These are phyloP conservation scores for Davidsoniella virescens DNA, from an alignment of 2,329 filamentous ascomycete genomes.

Conservation along the genomic window DNA sequence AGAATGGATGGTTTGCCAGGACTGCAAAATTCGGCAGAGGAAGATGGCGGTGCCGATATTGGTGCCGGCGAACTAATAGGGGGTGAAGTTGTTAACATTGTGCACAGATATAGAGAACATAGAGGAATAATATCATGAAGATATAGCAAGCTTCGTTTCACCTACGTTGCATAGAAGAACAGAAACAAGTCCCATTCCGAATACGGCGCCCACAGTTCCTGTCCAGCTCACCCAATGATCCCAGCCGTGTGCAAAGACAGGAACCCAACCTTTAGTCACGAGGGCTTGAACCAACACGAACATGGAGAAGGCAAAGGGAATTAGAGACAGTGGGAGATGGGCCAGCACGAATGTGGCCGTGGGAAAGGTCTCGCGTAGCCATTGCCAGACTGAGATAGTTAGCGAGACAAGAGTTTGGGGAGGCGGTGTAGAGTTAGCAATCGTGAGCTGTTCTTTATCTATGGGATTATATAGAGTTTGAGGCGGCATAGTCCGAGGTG, in stretches of 20 bases:
- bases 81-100: neutral
- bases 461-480: constrained; percentile 9
- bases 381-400: constrained; percentile 29
- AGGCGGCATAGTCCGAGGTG: neutral
- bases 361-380: constrained; percentile 54
- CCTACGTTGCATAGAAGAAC: constrained; percentile 57
- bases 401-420: constrained; percentile 36
- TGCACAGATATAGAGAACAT: neutral
- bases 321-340: constrained; percentile 49
- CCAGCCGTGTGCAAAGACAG: constrained; percentile 58
- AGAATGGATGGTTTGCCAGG: constrained; percentile 46
- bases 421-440: neutral
- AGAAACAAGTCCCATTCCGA: constrained; percentile 57
- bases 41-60: constrained; percentile 65
- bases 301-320: constrained; percentile 60
- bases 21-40: constrained; percentile 51
- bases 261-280: constrained; percentile 59
- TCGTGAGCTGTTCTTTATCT: neutral
- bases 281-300: constrained; percentile 58
- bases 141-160: constrained; percentile 13
- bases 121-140: neutral
- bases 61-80: constrained; percentile 50
- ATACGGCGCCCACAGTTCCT: constrained; percentile 50
- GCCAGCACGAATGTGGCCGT: constrained; percentile 47
- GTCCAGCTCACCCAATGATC: constrained; percentile 56